These are phyloP conservation scores for Cystofilobasidium bisporidii DNA, from an alignment of 768 basidiomycete species.

Conservation along the genomic window DNA sequence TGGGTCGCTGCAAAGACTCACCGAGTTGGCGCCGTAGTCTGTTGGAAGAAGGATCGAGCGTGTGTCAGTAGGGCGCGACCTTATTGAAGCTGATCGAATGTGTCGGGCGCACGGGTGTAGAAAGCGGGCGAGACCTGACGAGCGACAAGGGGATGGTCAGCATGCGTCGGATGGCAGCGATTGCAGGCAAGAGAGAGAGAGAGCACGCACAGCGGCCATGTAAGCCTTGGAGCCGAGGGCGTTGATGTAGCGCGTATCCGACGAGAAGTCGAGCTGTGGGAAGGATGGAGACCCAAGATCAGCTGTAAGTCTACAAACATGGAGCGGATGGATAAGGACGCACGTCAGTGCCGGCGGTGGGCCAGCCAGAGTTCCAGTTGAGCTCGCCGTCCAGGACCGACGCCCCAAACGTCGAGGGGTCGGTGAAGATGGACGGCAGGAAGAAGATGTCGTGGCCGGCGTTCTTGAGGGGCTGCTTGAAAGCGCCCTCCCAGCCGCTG, in stretches of 20 bases:
- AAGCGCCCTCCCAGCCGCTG: constrained; percentile 34
- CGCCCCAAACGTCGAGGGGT: constrained; percentile 30
- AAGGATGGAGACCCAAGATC: background rate
- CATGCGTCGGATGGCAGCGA: too few relatives aligned
- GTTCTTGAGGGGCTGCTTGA: constrained; percentile 30
- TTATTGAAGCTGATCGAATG: too few relatives aligned
- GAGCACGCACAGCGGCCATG: constrained; percentile 35
- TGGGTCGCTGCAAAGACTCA: too few relatives aligned
- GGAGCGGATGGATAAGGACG: background rate
- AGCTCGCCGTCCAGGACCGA: constrained; percentile 37
- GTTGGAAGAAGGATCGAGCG: too few relatives aligned
- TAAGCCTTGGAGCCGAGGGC: constrained; percentile 36
- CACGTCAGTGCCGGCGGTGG: constrained; percentile 39
- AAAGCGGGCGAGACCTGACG: background rate
- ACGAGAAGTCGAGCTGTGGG: constrained; percentile 40
- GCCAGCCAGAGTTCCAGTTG: constrained; percentile 71
- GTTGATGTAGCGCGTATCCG: constrained; percentile 33
- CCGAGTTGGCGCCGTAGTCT: constrained; percentile 27
- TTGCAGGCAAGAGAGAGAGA: too few relatives aligned
- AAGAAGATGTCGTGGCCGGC: constrained; percentile 26
- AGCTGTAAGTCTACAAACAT: background rate
- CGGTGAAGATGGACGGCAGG: constrained; percentile 31
- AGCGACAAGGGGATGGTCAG: background rate
- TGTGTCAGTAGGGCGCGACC: too few relatives aligned
- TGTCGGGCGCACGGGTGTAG: too few relatives aligned